phyloP scores from a whole-genome alignment of 148 eudicot species.

The Chenopodium berlandieri region DNA sequence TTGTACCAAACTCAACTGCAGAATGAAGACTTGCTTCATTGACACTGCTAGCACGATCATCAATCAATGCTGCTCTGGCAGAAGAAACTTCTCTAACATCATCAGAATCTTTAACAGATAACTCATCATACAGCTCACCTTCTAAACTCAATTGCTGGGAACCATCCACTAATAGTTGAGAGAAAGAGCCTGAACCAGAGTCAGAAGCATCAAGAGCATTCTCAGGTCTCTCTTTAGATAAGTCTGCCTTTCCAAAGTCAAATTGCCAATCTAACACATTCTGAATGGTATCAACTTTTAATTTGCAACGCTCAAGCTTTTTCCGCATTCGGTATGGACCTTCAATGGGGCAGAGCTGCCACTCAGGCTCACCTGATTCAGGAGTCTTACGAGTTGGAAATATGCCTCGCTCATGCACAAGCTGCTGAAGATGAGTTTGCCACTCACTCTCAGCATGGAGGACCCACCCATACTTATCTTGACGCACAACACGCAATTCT shows the following conservation, averaged over 20 bases:
- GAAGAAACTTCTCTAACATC: conserved; percentile 59
- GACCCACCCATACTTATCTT: conserved; percentile 98
- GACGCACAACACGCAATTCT: conserved; percentile 92
- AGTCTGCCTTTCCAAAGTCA: conserved; percentile 52
- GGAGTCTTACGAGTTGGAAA: conserved; percentile 61
- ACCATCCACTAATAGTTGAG: conserved; percentile 51
- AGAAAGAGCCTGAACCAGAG: conserved; percentile 64
- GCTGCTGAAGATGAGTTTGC: conserved; percentile 96
- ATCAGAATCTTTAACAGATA: conserved; percentile 60
- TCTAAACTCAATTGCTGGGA: conserved; percentile 46
- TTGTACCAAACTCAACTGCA: conserved; percentile 63
- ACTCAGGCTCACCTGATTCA: conserved; percentile 55
- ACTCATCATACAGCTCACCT: conserved; percentile 69
- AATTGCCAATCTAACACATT: conserved; percentile 70
- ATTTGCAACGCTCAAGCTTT: conserved; percentile 88
- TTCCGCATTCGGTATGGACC: conserved; percentile 98
- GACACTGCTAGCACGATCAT: conserved; percentile 72
- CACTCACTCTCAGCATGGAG: conserved; percentile 99
- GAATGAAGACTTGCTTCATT: conserved; percentile 84
- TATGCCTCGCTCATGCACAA: conserved; percentile 90
- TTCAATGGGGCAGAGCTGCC: conserved; percentile 99
- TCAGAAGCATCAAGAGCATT: conserved; percentile 60
- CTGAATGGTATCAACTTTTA: conserved; percentile 71
- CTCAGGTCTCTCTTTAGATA: conserved; percentile 55
- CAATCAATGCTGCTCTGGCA: conserved; percentile 65